phyloP scores from a whole-genome alignment of 176 grass and related monocot genomes.

The Phyllostachys edulis region DNA sequence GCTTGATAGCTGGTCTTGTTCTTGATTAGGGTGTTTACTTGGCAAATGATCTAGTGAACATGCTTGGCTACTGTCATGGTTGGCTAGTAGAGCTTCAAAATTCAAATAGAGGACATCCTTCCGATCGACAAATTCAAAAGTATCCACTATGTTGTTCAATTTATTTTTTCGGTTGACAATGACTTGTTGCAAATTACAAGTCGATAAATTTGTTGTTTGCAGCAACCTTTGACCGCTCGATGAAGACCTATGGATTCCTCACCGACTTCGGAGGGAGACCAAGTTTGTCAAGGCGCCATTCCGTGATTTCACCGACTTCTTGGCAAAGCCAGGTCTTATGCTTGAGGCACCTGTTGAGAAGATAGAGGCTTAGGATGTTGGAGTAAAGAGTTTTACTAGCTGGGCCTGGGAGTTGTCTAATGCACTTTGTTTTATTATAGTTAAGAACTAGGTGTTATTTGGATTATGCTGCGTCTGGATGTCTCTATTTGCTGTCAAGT shows the following conservation, averaged over 20 bases:
- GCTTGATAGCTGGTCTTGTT: too few species aligned
- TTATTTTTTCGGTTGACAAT: background rate
- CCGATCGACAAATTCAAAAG: too few species aligned
- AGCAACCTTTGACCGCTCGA: conserved; percentile 84
- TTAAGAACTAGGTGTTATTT: conserved; percentile 32
- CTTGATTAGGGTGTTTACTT: too few species aligned
- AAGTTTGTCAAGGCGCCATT: conserved; percentile 53
- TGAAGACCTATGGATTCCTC: conserved; percentile 87
- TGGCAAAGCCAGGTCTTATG: conserved; percentile 59
- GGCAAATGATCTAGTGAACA: too few species aligned
- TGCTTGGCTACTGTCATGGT: too few species aligned
- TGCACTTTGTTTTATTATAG: conserved; percentile 34
- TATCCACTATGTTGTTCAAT: too few species aligned
- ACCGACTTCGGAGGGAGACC: conserved; percentile 78
- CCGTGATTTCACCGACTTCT: conserved; percentile 73
- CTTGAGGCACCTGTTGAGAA: conserved; percentile 55
- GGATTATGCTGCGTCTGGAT: conserved; percentile 13
- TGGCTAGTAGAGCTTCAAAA: too few species aligned
- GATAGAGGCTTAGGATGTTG: conserved; percentile 50
- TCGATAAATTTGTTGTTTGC: background rate
- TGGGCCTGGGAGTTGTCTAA: conserved; percentile 3
- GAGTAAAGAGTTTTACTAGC: conserved; percentile 16
- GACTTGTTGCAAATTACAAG: background rate
- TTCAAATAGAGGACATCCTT: too few species aligned
- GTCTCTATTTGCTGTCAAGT: conserved; percentile 37